phyloP scores from a whole-genome alignment of 2,329 filamentous ascomycete species.

The Didymella segeticola region DNA sequence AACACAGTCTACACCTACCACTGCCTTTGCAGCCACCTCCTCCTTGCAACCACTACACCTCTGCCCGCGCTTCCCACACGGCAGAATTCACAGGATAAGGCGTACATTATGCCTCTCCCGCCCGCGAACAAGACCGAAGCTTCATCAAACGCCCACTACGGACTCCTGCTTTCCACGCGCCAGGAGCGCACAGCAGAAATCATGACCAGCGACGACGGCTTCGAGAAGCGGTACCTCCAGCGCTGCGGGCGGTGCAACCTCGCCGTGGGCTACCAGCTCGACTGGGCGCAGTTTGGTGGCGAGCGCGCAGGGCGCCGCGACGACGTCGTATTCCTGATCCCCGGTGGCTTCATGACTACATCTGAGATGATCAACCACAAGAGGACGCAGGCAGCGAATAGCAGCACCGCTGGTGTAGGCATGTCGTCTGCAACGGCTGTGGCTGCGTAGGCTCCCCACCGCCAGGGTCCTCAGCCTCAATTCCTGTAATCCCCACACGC shows the following conservation, averaged over 20 bases:
- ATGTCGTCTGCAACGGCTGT: constrained; percentile 23
- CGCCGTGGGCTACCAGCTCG: constrained; percentile 68
- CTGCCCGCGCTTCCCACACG: constrained; percentile 62
- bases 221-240: constrained; percentile 68
- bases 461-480: constrained; percentile 9
- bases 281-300: constrained; percentile 56
- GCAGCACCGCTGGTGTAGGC: constrained; percentile 1
- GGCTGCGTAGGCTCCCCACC: constrained; percentile 25
- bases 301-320: constrained; percentile 46
- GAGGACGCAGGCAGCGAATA: constrained; percentile 23
- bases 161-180: constrained; percentile 58
- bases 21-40: constrained; percentile 71
- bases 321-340: constrained; percentile 66
- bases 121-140: constrained; percentile 28
- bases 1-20: constrained; percentile 61
- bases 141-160: constrained; percentile 49
- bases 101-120: constrained; percentile 65
- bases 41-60: constrained; percentile 65
- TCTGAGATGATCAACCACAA: constrained; percentile 59
- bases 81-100: constrained; percentile 56
- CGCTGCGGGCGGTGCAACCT: constrained; percentile 68
- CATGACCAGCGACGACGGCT: constrained; percentile 66
- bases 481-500: constrained; percentile 2
- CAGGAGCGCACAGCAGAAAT: constrained; percentile 59
- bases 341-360: constrained; percentile 65